Percentiles rank a stretch among this genome's conserved stretches.
These are phyloP conservation scores for Lippia alba DNA, from an alignment of 305 asterid species.

Conservation along the genomic window DNA sequence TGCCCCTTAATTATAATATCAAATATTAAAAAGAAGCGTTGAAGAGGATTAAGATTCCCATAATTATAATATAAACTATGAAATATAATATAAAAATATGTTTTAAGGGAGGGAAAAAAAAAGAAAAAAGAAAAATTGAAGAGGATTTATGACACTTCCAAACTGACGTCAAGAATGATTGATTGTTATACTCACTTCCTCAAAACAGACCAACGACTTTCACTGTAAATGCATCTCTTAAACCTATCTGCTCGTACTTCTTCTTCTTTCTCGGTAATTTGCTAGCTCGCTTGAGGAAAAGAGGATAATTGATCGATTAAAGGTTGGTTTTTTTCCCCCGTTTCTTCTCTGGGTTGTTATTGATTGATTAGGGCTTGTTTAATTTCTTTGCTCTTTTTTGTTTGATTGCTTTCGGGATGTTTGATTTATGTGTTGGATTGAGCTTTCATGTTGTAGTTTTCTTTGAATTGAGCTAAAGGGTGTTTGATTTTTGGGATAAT, in stretches of 20 bases:
- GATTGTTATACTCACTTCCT: slow-evolving; percentile 3
- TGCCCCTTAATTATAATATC: too few relatives aligned
- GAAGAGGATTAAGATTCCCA: too few relatives aligned
- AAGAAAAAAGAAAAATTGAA: neutral
- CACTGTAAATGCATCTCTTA: slow-evolving; percentile 34
- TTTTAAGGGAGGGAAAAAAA: too few relatives aligned
- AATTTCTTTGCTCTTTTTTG: slow-evolving; percentile 15
- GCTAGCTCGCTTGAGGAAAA: slow-evolving; percentile 27
- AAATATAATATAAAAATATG: too few relatives aligned
- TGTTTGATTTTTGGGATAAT: slow-evolving; percentile 3
- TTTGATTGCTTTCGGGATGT: slow-evolving; percentile 7
- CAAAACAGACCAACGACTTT: slow-evolving; percentile 32
- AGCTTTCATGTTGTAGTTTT: neutral
- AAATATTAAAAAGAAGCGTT: too few relatives aligned
- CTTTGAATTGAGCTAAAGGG: slow-evolving; percentile 27
- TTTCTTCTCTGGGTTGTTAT: neutral
- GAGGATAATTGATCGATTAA: slow-evolving; percentile 27
- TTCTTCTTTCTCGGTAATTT: slow-evolving; percentile 23
- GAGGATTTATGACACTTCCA: slow-evolving; percentile 17
- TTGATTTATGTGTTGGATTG: slow-evolving; percentile 5
- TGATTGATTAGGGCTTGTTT: neutral
- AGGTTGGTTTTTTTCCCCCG: slow-evolving; percentile 20
- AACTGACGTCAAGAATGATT: neutral
- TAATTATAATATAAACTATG: too few relatives aligned
- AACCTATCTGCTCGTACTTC: slow-evolving; percentile 21